phyloP scores from a whole-genome alignment of 2,329 filamentous ascomycete genomes.

The Cucurbitaria berberidis region DNA sequence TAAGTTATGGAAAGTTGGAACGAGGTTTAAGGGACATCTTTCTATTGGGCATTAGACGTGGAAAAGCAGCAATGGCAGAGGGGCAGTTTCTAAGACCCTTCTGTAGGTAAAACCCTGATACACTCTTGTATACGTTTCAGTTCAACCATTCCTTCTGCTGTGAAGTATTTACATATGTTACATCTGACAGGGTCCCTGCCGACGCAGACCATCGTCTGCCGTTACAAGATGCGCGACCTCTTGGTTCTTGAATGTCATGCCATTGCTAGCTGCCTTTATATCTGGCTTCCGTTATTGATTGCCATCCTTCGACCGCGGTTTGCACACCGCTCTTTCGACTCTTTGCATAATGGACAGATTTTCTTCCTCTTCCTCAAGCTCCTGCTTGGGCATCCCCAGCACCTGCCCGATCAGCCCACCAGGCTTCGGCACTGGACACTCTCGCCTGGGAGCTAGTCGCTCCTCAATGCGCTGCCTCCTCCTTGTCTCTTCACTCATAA shows the following conservation, averaged over 20 bases:
- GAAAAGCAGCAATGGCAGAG: background rate
- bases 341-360: conserved; percentile 11
- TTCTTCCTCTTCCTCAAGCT: conserved; percentile 21
- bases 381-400: conserved; percentile 67
- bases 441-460: conserved; percentile 57
- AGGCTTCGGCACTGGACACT: conserved; percentile 94
- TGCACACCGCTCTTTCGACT: conserved; percentile 19
- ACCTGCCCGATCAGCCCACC: conserved; percentile 77
- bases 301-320: conserved; percentile 12
- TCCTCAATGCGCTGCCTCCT: conserved; percentile 24
- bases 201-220: background rate
- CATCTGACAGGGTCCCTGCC: background rate
- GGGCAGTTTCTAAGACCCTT: background rate
- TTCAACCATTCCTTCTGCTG: background rate
- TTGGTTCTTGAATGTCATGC: too few relatives aligned
- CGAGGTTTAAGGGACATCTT: background rate
- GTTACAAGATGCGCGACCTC: background rate
- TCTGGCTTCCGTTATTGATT: conserved; percentile 14
- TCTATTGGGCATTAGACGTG: too few relatives aligned
- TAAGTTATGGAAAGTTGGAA: background rate
- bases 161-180: conserved; percentile 7
- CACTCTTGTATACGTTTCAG: conserved; percentile 6
- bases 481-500: conserved; percentile 28
- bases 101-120: background rate
- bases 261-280: background rate